phyloP scores from a whole-genome alignment of 2,329 filamentous ascomycete species.

The Fusarium siculi region DNA sequence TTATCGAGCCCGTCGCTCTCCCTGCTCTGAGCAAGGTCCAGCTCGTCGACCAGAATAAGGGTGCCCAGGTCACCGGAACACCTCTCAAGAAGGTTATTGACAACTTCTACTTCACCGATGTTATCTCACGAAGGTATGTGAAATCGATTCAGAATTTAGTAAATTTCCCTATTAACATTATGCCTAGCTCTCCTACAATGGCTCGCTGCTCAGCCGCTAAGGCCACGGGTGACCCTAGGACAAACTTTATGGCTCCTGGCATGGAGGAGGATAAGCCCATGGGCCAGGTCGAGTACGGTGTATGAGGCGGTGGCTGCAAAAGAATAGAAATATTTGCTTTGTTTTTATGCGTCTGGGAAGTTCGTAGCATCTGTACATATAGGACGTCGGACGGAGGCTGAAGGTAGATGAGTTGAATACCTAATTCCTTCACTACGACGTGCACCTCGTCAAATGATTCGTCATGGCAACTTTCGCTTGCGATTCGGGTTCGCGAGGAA shows the following conservation, averaged over 20 bases:
- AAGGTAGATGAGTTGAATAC: conserved; percentile 48
- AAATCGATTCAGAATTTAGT: conserved; percentile 5
- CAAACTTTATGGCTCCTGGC: conserved; percentile 81
- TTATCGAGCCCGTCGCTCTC: conserved; percentile 84
- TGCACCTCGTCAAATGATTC: conserved; percentile 22
- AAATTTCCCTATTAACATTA: conserved; percentile 37
- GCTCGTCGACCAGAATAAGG: conserved; percentile 96
- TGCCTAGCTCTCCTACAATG: conserved; percentile 92
- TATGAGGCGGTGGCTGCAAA: conserved; percentile 53
- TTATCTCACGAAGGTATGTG: conserved; percentile 91
- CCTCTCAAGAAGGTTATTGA: conserved; percentile 88
- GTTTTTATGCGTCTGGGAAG: conserved; percentile 47
- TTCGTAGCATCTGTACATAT: conserved; percentile 54
- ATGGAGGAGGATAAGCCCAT: conserved; percentile 70
- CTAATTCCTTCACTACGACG: conserved; percentile 37
- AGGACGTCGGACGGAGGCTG: conserved; percentile 46
- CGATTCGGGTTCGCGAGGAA: conserved; percentile 31
- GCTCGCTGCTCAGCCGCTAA: conserved; percentile 95
- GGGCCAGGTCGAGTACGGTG: conserved; percentile 70
- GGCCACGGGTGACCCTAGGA: conserved; percentile 80
- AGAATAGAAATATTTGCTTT: conserved; percentile 51
- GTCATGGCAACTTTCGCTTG: conserved; percentile 5
- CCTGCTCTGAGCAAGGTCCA: conserved; percentile 88
- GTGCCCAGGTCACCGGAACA: conserved; percentile 74
- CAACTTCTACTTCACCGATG: conserved; percentile 98